Conservation (phyloP, 257 asterid genomes). For the Scutellaria baicalensis region DNA sequence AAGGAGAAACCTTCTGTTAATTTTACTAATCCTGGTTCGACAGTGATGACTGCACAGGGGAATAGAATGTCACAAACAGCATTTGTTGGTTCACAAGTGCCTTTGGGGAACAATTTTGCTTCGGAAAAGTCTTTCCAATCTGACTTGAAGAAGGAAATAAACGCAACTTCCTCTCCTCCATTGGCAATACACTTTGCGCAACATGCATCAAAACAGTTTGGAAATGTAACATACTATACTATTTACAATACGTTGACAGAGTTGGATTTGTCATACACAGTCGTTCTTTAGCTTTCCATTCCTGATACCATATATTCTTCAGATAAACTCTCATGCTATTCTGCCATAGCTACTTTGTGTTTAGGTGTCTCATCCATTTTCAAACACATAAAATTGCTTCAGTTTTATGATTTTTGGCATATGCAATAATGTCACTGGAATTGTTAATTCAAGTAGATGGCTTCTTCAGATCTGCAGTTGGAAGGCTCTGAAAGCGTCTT, state of each 20-base stretch:
- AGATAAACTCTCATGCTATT: not conserved
- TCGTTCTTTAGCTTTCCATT: not conserved
- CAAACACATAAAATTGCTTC: not conserved
- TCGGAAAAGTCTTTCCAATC: slow-evolving; percentile 33
- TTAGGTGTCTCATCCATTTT: slow-evolving; percentile 10
- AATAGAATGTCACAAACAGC: slow-evolving; percentile 27
- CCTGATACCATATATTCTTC: slow-evolving; percentile 3
- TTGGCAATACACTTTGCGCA: slow-evolving; percentile 32
- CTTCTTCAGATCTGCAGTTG: slow-evolving; percentile 9
- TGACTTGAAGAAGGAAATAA: slow-evolving; percentile 31
- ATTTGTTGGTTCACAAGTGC: slow-evolving; percentile 27
- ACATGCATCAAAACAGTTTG: slow-evolving; percentile 54
- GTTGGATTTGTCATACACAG: not conserved
- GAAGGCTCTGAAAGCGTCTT: not conserved
- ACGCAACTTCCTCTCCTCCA: slow-evolving; percentile 20
- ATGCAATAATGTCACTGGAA: not conserved
- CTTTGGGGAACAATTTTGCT: slow-evolving; percentile 26
- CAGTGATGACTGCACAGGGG: slow-evolving; percentile 24
- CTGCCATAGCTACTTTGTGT: slow-evolving; percentile 3
- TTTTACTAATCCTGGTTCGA: slow-evolving; percentile 35
- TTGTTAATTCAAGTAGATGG: not conserved
- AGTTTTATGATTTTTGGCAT: not conserved
- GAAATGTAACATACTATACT: slow-evolving; percentile 46
- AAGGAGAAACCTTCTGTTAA: slow-evolving; percentile 36
- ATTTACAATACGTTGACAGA: slow-evolving; percentile 2